Conservation (phyloP, 2,329 filamentous ascomycete species). For the Atkinsonella hypoxylon region DNA sequence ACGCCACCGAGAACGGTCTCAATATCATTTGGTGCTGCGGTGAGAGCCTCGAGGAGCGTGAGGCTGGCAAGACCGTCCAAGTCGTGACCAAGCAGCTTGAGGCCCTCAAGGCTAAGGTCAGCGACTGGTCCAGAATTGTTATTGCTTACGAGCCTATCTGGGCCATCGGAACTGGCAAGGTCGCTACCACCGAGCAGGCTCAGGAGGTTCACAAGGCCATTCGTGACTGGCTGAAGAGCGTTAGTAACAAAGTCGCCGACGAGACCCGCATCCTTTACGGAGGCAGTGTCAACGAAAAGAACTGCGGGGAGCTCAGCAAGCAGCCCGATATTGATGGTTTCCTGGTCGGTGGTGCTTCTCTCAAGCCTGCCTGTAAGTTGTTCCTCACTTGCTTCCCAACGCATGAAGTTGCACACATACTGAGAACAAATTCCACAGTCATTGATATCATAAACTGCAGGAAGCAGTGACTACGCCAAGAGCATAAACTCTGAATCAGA, state of each 20-base stretch:
- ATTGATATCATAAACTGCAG: constrained; percentile 47
- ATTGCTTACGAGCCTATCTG: constrained; percentile 99
- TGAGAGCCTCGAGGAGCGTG: constrained; percentile 87
- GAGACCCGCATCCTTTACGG: constrained; percentile 93
- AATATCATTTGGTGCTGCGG: constrained; percentile 95
- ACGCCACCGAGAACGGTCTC: constrained; percentile 74
- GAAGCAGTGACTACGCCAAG: constrained; percentile 28
- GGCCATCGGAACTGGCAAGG: constrained; percentile 89
- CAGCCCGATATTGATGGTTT: constrained; percentile 95
- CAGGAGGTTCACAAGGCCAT: constrained; percentile 92
- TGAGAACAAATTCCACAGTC: constrained; percentile 22
- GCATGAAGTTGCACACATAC: neutral
- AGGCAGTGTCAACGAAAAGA: constrained; percentile 95
- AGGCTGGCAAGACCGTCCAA: constrained; percentile 72
- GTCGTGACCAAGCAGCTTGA: constrained; percentile 77
- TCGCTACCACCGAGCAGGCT: constrained; percentile 77
- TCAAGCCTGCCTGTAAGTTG: constrained; percentile 85
- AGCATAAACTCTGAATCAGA: neutral
- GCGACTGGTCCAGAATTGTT: constrained; percentile 89
- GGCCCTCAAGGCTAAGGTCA: constrained; percentile 63
- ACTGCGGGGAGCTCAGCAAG: constrained; percentile 85
- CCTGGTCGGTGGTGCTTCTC: constrained; percentile 87
- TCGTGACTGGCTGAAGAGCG: constrained; percentile 75
- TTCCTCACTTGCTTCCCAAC: neutral
- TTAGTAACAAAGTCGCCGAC: constrained; percentile 63